Evolutionary conservation across 1,139 yeast genomes (phyloP), one percentile per base, ranked within the genome.

Genomic region (Candida tetrigidarum): DNA sequence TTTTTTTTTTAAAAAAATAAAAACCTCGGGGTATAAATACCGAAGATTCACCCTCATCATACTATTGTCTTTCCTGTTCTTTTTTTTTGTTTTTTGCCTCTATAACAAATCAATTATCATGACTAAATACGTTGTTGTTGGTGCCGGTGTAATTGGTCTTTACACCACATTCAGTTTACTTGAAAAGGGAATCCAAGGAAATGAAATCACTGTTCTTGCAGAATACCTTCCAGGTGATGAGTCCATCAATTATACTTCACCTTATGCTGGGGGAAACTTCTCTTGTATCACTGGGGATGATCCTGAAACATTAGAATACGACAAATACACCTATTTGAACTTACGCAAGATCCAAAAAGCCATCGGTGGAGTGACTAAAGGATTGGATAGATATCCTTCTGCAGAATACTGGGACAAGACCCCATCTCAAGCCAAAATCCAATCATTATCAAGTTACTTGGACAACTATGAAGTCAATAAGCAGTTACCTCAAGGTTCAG

Each of bases 261-360:
- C 95, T 1, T 84, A 85, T 76, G 92, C 92, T 1, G 89, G 89
- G n/a, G 89, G 86, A 2, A 80, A 81, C 61, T 83, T 84, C 57
- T 81, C 87, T 3, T 79, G 85, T 56, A 83, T 84, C 45, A 76
- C 87, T 0, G 86, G 83, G 1, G 74, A 75, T 50, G 85, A 80
- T 52, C 68, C 71, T 2, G 74, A 67, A 7, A 76, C 84, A 0
- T 56, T 83, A 43, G 61, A 59, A 10, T 81, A 69, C 53, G 91
- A 85, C 56, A 74, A 73, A 54, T 67, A 64, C 55, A 81, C 89
- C 2, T 85, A 81, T 59, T 58, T 67, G 25, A 71, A 79, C 54
- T 63, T 85, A 36, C 59, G 52, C 3, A 56, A 59, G 36, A 53
- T 85, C 34, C 80, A 75, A 53, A 49, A 54, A n/a, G 60, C 61